Percentiles rank a stretch among this genome's conserved stretches.
phyloP scores from a whole-genome alignment of 179 eudicot genomes.

The Silene noctiflora region DNA sequence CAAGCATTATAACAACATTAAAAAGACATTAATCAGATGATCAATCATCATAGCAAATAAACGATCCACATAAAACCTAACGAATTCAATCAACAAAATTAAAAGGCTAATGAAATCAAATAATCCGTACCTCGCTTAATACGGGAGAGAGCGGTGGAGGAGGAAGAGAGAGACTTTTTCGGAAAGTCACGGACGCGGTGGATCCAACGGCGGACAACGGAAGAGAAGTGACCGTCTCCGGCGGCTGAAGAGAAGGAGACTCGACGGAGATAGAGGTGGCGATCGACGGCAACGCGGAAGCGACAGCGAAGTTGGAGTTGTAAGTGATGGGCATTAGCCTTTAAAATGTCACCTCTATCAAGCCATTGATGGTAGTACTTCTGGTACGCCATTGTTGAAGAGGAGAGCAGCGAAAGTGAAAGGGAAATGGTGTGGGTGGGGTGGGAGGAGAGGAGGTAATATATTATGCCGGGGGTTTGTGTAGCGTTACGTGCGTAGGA shows the following conservation, averaged over 20 bases:
- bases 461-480: no score
- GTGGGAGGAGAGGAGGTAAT: no score
- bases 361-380: conserved; percentile 34
- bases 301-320: conserved; percentile 63
- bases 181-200: conserved; percentile 56
- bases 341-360: conserved; percentile 46
- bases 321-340: conserved; percentile 48
- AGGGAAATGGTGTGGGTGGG: no score
- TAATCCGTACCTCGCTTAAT: conserved; percentile 47
- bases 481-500: no score
- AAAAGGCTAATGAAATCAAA: neutral
- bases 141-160: conserved; percentile 45
- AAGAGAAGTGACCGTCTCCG: conserved; percentile 40
- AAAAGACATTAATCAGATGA: neutral
- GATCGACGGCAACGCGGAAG: conserved; percentile 76
- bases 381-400: conserved; percentile 29
- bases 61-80: neutral
- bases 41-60: neutral
- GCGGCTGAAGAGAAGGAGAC: conserved; percentile 18
- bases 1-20: no score
- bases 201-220: conserved; percentile 46
- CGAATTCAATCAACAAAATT: neutral
- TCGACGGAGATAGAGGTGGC: conserved; percentile 37
- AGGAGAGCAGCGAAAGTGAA: conserved; percentile 2
- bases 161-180: conserved; percentile 35